Base-by-base conservation (phyloP, 2,329 filamentous ascomycete species). In the Ophiosphaerella narmari region DNA sequence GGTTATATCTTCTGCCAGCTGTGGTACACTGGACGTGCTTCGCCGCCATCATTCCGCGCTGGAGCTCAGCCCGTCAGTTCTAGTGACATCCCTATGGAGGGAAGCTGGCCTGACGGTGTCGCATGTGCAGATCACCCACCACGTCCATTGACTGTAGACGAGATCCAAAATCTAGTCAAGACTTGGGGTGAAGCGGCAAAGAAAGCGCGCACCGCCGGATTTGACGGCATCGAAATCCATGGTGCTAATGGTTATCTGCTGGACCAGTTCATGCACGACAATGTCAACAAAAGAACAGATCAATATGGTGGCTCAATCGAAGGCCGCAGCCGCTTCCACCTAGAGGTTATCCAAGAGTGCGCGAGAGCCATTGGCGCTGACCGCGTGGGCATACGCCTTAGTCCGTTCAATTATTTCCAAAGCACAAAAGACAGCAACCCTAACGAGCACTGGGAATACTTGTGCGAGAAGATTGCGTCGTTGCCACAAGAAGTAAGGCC, bases 251-350 rank as follows among this genome's bases (percentile, higher is more conserved):
- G 66, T 2, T 70, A 82, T 48, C 69, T 83, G 3, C 72, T 78
- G 0, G 80, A 83, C 53, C 79, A 82, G 52, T 82, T 82, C 60
- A 62, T 78, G 4, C 78, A 79, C 52, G 77, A 77, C 36, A 78
- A 75, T 31, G 70, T 75, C 53, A 83, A 83, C 63, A 73, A 72
- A 53, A 71, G 80, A 21, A 78, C 74, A 1, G 80, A 83, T 56
- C 65, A 69, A 9, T 83, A 79, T 54, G 80, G 81, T 8, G 81
- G 80, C 5, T 76, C 71, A 3, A 70, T 80, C 1, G 75, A 80
- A 60, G 80, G 80, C 49, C 73, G 80, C n/a, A 80, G 77, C 52
- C 76, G 74, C 4, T 86, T 88, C 57, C 77, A 77, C 1, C 64
- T 86, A 2, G 81, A 84, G 56, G 72, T 85, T n/a, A 80, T 72